Evolutionary conservation across 768 basidiomycete species (phyloP).

Genomic region (Mycena maculata): DNA sequence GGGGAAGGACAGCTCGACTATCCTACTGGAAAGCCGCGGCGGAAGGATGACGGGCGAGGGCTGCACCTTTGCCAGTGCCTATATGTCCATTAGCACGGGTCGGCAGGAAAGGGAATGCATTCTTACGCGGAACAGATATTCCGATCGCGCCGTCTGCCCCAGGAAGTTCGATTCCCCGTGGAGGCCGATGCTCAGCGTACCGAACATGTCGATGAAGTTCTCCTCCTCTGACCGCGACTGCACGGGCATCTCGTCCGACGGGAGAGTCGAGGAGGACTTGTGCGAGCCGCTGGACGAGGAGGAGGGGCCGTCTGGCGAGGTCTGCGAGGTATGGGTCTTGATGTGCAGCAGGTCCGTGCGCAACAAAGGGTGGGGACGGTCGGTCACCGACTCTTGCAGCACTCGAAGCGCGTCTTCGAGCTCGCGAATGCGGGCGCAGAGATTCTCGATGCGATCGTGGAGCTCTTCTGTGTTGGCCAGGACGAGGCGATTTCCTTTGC

Average conservation of each 20-base stretch:
- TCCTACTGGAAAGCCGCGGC: slow-evolving; percentile 54
- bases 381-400: slow-evolving; percentile 61
- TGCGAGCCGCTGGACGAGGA: slow-evolving; percentile 12
- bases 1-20: slow-evolving; percentile 51
- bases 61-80: slow-evolving; percentile 51
- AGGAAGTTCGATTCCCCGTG: slow-evolving; percentile 67
- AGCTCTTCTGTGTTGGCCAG: slow-evolving; percentile 79
- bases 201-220: slow-evolving; percentile 56
- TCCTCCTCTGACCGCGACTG: slow-evolving; percentile 44
- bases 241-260: slow-evolving; percentile 15
- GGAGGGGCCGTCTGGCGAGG: neutral
- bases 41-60: slow-evolving; percentile 15
- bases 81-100: slow-evolving; percentile 58
- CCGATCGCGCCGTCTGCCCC: slow-evolving; percentile 74
- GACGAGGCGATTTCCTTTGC: slow-evolving; percentile 71
- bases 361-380: slow-evolving; percentile 63
- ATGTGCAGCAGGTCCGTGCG: slow-evolving; percentile 44
- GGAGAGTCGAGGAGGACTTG: slow-evolving; percentile 19
- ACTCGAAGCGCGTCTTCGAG: slow-evolving; percentile 69
- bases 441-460: slow-evolving; percentile 69
- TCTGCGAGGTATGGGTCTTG: slow-evolving; percentile 32
- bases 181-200: slow-evolving; percentile 67
- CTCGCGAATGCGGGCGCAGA: slow-evolving; percentile 66
- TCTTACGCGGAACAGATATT: too few relatives aligned
- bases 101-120: slow-evolving; percentile 31